A percentile compares a stretch with the other conserved stretches of the same genome.
These are phyloP conservation scores for Daldinia vernicosa DNA, from an alignment of 495 filamentous ascomycete species.

Conservation along the genomic window DNA sequence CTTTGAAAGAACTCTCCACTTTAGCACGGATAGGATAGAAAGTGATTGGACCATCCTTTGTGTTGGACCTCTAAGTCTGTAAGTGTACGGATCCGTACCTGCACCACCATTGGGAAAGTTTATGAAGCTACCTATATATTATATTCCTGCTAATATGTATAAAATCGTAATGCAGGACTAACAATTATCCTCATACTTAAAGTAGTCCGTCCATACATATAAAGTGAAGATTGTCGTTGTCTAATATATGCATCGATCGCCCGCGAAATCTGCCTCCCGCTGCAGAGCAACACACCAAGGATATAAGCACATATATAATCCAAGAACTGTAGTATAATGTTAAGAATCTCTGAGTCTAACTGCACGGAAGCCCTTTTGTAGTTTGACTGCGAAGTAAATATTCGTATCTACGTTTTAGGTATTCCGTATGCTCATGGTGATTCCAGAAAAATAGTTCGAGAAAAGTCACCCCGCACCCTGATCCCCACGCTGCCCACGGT, in stretches of 20 bases:
- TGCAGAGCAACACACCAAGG: slow-evolving; percentile 35
- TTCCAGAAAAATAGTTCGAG: background rate
- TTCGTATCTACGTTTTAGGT: background rate
- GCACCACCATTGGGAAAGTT: slow-evolving; percentile 23
- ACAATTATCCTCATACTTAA: background rate
- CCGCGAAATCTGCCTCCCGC: slow-evolving; percentile 31
- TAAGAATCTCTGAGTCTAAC: background rate
- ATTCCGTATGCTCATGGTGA: background rate
- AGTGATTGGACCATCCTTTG: slow-evolving; percentile 20
- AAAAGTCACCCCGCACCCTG: background rate
- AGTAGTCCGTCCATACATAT: background rate
- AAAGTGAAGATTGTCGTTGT: background rate
- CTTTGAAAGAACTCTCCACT: slow-evolving; percentile 13
- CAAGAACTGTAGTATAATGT: background rate
- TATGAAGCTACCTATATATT: slow-evolving; percentile 23
- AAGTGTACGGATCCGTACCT: background rate
- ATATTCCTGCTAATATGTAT: slow-evolving; percentile 4
- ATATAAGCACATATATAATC: background rate
- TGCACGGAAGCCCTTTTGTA: background rate
- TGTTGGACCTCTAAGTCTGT: slow-evolving; percentile 1
- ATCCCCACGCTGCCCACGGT: slow-evolving; percentile 8
- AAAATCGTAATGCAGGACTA: background rate
- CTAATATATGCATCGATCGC: slow-evolving; percentile 30
- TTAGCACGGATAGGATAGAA: background rate
- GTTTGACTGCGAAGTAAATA: background rate